Base-by-base conservation (phyloP, 2,329 filamentous ascomycete species). In the Calonectria ilicicola region DNA sequence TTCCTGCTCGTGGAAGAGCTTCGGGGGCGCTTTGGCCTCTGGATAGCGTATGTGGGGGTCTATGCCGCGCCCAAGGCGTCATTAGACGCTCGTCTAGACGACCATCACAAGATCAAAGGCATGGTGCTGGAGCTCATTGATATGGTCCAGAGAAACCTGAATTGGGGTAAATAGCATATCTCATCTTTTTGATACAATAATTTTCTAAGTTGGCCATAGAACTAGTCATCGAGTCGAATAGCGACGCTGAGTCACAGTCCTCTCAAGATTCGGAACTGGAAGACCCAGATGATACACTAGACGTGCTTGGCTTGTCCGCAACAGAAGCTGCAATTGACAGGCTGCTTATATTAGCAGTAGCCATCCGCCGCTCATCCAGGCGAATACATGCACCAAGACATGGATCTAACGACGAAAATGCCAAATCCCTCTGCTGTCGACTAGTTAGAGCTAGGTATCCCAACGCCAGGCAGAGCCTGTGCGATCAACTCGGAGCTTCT, bases 51-150 rank as follows among this genome's bases (percentile, higher is more conserved):
- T 42, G 29, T 62, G 10, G 65, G 65, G 2, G 65, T 42, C 5
- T 68, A 62, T n/a, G 65, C 65, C 8, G n/a, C 35, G 5, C 51
- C 65, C 6, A 60, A 23, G 27, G 65, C 65, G 2, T 68, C 53
- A 17, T 47, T 68, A n/a, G 65, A 68, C 35, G 65, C 65, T 10
- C 65, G 42, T 1, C 53, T 68, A 3, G 5, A 21, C 14, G 3
- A 19, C 14, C 65, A 68, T 21, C 14, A 38, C n/a, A 32, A 49
- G 12, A 27, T 62, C 15, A 60, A 27, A 26, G 21, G 40, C 21
- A 68, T 68, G 53, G 26, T 68, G 2, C 51, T 68, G 3, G 65
- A 68, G 14, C 29, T 51, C 10, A n/a, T 68, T 21, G 42, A 44
- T n/a, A 44, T 44, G 42, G 42, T 44, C 15, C 3, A 44, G 19